A percentile compares a stretch with the other conserved stretches of the same genome.
Evolutionary conservation across 2,329 filamentous ascomycete genomes (phyloP).

Genomic region (Aspergillus udagawae): DNA sequence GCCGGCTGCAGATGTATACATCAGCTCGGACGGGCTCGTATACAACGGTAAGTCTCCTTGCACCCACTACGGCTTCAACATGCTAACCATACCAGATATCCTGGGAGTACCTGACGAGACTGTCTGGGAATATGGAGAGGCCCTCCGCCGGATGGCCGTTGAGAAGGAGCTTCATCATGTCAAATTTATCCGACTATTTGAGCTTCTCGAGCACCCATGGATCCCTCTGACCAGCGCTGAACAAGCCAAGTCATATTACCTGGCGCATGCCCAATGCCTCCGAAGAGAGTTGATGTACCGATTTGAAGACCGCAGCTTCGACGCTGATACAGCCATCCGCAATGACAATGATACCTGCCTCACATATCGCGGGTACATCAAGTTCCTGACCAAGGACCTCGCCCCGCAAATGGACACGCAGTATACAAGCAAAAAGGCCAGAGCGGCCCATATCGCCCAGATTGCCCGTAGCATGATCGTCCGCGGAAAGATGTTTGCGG

Average conservation of each 20-base stretch:
- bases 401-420: slow-evolving; percentile 15
- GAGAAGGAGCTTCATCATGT: slow-evolving; percentile 30
- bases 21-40: slow-evolving; percentile 43
- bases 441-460: slow-evolving; percentile 16
- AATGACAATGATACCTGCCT: slow-evolving; percentile 25
- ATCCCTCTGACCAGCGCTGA: slow-evolving; percentile 15
- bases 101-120: slow-evolving; percentile 39
- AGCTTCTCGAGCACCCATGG: slow-evolving; percentile 31
- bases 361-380: slow-evolving; percentile 27
- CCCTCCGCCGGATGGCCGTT: slow-evolving; percentile 33
- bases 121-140: slow-evolving; percentile 40
- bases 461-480: slow-evolving; percentile 25
- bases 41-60: slow-evolving; percentile 28
- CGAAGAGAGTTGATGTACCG: slow-evolving; percentile 22
- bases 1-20: slow-evolving; percentile 39
- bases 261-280: slow-evolving; percentile 23
- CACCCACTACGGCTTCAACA: neutral
- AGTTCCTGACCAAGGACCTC: slow-evolving; percentile 25
- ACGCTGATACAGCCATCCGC: slow-evolving; percentile 23
- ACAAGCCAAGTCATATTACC: slow-evolving; percentile 20
- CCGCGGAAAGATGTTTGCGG: slow-evolving; percentile 25
- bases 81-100: slow-evolving; percentile 26
- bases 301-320: slow-evolving; percentile 24
- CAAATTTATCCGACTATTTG: slow-evolving; percentile 36
- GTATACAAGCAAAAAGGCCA: slow-evolving; percentile 15